These are phyloP conservation scores for Podila minutissima DNA, from an alignment of 192 early-diverging fungal species.

Conservation along the genomic window DNA sequence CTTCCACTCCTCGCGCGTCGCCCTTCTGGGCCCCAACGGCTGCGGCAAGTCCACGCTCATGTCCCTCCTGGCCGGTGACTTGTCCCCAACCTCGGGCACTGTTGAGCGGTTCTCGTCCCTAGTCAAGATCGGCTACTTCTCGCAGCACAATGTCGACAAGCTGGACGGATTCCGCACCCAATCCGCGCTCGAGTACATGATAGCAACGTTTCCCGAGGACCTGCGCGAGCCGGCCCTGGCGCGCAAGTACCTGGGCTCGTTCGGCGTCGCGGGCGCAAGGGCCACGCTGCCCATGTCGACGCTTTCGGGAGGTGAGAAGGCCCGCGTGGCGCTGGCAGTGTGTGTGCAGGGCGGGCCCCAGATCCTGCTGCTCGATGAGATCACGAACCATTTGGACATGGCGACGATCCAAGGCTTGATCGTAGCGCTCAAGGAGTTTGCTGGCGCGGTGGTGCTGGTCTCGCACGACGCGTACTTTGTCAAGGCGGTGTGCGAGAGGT, in stretches of 20 bases:
- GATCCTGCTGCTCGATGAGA: constrained; percentile 81
- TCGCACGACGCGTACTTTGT: constrained; percentile 92
- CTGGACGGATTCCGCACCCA: constrained; percentile 56
- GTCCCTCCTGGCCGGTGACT: constrained; percentile 73
- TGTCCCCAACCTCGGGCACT: constrained; percentile 68
- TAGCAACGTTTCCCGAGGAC: constrained; percentile 39
- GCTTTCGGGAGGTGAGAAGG: constrained; percentile 88
- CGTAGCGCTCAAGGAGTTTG: constrained; percentile 72
- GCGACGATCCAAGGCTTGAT: constrained; percentile 81
- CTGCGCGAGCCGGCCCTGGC: constrained; percentile 32
- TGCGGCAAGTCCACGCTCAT: constrained; percentile 87
- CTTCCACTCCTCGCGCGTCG: constrained; percentile 73
- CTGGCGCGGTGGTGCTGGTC: constrained; percentile 84
- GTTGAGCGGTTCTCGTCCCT: constrained; percentile 68
- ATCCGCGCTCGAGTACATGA: constrained; percentile 34
- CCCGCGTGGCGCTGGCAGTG: constrained; percentile 79
- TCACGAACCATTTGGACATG: constrained; percentile 93
- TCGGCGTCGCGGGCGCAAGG: constrained; percentile 76
- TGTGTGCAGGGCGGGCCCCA: constrained; percentile 73
- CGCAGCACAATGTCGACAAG: constrained; percentile 84
- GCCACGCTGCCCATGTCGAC: constrained; percentile 68
- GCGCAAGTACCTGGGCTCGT: constrained; percentile 78
- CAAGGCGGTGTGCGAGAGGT: constrained; percentile 65
- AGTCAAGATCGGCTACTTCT: constrained; percentile 80
- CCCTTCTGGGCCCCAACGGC: constrained; percentile 86